Evolutionary conservation across 1,139 yeast species (phyloP).

Genomic region (Saccharomyces hybrid): DNA sequence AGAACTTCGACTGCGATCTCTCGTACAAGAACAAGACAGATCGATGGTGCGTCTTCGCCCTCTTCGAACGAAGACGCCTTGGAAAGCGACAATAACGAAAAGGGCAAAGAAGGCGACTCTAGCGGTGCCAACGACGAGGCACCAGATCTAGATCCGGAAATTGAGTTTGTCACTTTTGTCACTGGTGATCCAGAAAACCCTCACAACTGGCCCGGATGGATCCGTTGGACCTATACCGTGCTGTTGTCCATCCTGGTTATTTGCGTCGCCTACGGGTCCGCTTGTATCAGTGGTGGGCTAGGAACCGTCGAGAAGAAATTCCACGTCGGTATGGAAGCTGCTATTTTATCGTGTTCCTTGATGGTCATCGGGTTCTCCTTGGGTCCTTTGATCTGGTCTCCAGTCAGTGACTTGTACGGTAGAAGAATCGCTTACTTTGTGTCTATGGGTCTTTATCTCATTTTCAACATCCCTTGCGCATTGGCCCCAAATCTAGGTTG

Average conservation of each 20-base stretch:
- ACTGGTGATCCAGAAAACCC: constrained; percentile 80
- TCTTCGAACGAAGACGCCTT: constrained; percentile 9
- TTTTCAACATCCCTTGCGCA: constrained; percentile 86
- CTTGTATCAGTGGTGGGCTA: constrained; percentile 77
- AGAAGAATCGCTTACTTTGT: constrained; percentile 75
- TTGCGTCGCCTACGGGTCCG: constrained; percentile 83
- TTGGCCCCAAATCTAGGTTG: constrained; percentile 77
- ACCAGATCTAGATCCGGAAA: constrained; percentile 45
- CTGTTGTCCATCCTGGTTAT: constrained; percentile 61
- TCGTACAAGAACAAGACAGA: constrained; percentile 30
- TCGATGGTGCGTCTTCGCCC: constrained; percentile 11
- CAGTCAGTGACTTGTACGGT: constrained; percentile 77
- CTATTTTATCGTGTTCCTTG: constrained; percentile 68
- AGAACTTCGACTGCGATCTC: constrained; percentile 40
- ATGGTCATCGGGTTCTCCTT: constrained; percentile 85
- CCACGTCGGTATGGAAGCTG: constrained; percentile 66
- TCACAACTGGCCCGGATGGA: constrained; percentile 58
- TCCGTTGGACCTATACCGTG: constrained; percentile 62
- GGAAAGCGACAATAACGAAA: constrained; percentile 1
- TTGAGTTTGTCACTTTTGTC: constrained; percentile 73
- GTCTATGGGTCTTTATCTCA: constrained; percentile 62
- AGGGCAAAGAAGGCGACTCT: constrained; percentile 24
- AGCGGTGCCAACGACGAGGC: constrained; percentile 18
- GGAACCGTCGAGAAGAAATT: constrained; percentile 54
- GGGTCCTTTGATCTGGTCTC: constrained; percentile 91